Conservation (phyloP, 495 filamentous ascomycete genomes). For the Rhypophila decipiens region DNA sequence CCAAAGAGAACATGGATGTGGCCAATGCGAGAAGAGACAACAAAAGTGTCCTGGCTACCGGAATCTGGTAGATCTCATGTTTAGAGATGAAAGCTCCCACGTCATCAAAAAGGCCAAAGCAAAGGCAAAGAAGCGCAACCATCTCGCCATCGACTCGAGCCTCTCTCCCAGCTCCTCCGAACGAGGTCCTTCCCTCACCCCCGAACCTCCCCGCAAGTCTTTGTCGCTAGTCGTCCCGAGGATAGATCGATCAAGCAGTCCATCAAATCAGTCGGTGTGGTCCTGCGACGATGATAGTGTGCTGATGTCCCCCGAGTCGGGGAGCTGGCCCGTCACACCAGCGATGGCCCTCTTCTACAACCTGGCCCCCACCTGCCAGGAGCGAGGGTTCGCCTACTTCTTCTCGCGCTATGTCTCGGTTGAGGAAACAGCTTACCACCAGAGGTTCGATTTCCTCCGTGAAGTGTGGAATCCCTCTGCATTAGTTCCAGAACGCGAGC, state of each 20-base stretch:
- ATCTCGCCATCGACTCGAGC: constrained; percentile 9
- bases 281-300: constrained; percentile 19
- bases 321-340: constrained; percentile 30
- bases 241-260: constrained; percentile 10
- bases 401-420: constrained; percentile 32
- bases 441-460: constrained; percentile 36
- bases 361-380: constrained; percentile 24
- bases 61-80: constrained; percentile 62
- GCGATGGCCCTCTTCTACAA: constrained; percentile 24
- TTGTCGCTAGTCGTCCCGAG: constrained; percentile 16
- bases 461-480: constrained; percentile 31
- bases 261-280: constrained; percentile 7
- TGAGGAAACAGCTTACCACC: constrained; percentile 30
- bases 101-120: constrained; percentile 58
- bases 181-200: constrained; percentile 17
- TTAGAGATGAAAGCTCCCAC: constrained; percentile 65
- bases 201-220: constrained; percentile 15
- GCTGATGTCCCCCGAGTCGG: constrained; percentile 28
- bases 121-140: constrained; percentile 21
- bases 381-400: constrained; percentile 33
- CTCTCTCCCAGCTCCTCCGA: constrained; percentile 14
- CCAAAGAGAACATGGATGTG: constrained; percentile 56
- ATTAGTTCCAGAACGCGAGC: constrained; percentile 16
- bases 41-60: constrained; percentile 64
- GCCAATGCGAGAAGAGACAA: constrained; percentile 58